These are phyloP conservation scores for Grosmannia penicillata DNA, from an alignment of 2,329 filamentous ascomycete genomes.

Conservation along the genomic window DNA sequence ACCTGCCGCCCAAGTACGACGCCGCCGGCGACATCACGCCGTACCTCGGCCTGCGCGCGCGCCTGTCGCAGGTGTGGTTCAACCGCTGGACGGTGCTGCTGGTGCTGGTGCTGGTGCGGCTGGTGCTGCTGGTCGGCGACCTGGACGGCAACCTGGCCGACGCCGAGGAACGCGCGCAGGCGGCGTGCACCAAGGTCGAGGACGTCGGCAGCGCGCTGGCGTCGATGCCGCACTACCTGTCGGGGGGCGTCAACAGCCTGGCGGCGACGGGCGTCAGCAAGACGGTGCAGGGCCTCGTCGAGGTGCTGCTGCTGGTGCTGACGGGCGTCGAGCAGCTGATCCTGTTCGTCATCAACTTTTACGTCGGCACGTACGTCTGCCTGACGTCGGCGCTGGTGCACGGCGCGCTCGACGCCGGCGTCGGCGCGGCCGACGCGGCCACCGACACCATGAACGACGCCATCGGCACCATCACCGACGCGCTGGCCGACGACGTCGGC, in stretches of 20 bases:
- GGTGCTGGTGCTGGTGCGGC: constrained; percentile 67
- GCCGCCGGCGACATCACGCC: constrained; percentile 65
- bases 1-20: constrained; percentile 19
- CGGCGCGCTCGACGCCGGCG: constrained; percentile 58
- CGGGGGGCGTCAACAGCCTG: constrained; percentile 74
- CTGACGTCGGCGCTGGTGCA: constrained; percentile 72
- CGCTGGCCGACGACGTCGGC: constrained; percentile 38
- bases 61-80: constrained; percentile 92
- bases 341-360: constrained; percentile 81
- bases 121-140: constrained; percentile 59
- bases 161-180: constrained; percentile 68
- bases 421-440: constrained; percentile 21
- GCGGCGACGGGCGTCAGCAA: constrained; percentile 68
- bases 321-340: constrained; percentile 77
- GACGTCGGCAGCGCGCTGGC: constrained; percentile 89
- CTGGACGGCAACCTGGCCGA: constrained; percentile 61
- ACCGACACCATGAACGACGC: constrained; percentile 36
- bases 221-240: constrained; percentile 94
- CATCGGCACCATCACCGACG: constrained; percentile 34
- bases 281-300: constrained; percentile 65
- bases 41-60: constrained; percentile 78
- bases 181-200: constrained; percentile 84
- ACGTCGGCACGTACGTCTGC: constrained; percentile 82
- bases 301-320: constrained; percentile 63
- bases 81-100: constrained; percentile 93